Evolutionary conservation across 169 alveolate genomes (phyloP).

Genomic region (Nephromyces sp.): DNA sequence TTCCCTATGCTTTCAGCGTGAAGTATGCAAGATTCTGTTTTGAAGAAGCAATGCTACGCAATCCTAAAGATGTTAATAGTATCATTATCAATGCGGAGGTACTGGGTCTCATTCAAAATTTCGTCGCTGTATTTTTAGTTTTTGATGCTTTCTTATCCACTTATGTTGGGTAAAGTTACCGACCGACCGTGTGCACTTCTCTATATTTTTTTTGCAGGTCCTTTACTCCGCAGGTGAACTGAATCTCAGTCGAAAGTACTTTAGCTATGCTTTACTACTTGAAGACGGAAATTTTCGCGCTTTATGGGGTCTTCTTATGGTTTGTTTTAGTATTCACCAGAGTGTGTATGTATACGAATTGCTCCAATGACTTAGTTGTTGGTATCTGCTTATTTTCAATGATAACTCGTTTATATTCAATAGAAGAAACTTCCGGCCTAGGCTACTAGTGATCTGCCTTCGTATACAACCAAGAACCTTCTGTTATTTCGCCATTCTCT

Average conservation of each 20-base stretch:
- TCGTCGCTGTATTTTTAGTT: not conserved
- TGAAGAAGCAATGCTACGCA: not conserved
- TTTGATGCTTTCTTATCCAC: not conserved
- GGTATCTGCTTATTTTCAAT: not conserved
- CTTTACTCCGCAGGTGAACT: not conserved
- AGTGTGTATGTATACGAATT: no score
- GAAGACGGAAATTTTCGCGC: not conserved
- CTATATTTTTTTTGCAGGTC: not conserved
- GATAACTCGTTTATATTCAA: not conserved
- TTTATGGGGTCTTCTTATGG: not conserved
- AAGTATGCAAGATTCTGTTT: not conserved
- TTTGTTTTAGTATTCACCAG: no score
- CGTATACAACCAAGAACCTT: not conserved
- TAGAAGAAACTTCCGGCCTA: not conserved
- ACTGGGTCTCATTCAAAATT: not conserved
- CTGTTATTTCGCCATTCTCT: not conserved
- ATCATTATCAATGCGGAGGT: not conserved
- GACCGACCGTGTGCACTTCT: not conserved
- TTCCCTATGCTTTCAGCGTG: not conserved
- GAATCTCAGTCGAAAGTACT: not conserved
- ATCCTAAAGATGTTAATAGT: not conserved
- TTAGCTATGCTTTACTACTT: not conserved
- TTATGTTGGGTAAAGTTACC: not conserved
- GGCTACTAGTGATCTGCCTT: not conserved
- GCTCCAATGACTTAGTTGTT: not conserved